Conservation (phyloP, 2,329 filamentous ascomycete genomes). For the Reticulascus tulasneorum region DNA sequence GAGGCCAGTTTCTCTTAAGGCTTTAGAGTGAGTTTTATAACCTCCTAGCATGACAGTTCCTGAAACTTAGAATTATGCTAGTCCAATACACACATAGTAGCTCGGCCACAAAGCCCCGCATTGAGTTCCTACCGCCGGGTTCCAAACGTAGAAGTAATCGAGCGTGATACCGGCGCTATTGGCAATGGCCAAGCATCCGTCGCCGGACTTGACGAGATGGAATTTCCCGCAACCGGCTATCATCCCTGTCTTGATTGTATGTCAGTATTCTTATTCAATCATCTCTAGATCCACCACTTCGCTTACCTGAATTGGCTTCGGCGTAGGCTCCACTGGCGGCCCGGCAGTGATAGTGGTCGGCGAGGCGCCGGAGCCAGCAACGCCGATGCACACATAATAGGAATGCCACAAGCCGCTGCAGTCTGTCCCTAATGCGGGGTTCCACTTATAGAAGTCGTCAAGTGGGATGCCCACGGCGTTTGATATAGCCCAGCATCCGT, state of each 20-base stretch:
- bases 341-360: no score
- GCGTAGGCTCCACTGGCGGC: no score
- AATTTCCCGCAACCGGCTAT: background rate
- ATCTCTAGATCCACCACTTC: no score
- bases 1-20: no score
- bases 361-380: no score
- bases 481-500: constrained; percentile 1
- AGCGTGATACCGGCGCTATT: background rate
- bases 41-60: no score
- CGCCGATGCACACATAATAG: background rate
- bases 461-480: background rate
- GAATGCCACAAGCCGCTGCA: background rate
- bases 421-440: background rate
- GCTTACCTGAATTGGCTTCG: no score
- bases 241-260: no score
- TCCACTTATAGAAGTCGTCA: constrained; percentile 1
- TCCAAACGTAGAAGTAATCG: constrained; percentile 6
- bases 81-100: background rate
- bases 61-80: no score
- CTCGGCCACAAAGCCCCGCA: background rate
- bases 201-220: background rate
- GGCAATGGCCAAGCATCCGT: constrained; percentile 1
- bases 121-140: background rate
- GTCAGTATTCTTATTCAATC: no score
- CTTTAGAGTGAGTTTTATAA: no score